Evolutionary conservation across 495 filamentous ascomycete species (phyloP).

Genomic region (Melanomma pulvis-pyrius): DNA sequence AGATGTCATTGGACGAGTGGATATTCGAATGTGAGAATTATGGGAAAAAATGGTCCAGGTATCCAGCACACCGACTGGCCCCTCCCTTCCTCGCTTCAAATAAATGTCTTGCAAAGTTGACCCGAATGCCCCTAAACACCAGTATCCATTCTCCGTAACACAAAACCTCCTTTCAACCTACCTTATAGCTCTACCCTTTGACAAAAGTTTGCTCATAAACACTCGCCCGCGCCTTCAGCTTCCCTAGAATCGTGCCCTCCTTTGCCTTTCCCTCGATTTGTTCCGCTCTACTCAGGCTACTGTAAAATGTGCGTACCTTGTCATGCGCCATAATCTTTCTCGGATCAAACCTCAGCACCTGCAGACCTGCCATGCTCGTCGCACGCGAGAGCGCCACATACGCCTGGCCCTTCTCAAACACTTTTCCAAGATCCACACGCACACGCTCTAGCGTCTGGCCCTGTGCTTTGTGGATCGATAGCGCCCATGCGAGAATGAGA

Average conservation of each 20-base stretch:
- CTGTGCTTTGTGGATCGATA: constrained; percentile 98
- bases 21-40: too few species aligned
- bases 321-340: constrained; percentile 94
- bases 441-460: constrained; percentile 94
- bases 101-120: too few species aligned
- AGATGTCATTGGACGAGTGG: too few species aligned
- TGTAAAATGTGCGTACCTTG: constrained; percentile 81
- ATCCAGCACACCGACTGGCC: too few species aligned
- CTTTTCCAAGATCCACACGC: constrained; percentile 86
- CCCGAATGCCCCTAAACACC: neutral
- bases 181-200: neutral
- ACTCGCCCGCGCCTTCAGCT: constrained; percentile 6
- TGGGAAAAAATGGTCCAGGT: too few species aligned
- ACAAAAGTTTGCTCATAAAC: constrained; percentile 1
- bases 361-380: constrained; percentile 81
- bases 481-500: constrained; percentile 92
- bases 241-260: constrained; percentile 16
- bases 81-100: too few species aligned
- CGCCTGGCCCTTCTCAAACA: constrained; percentile 93
- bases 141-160: neutral
- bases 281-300: constrained; percentile 65
- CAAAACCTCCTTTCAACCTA: neutral
- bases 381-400: constrained; percentile 85
- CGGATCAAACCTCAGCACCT: constrained; percentile 87
- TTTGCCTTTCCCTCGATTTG: constrained; percentile 18